Conservation (phyloP, 352 stramenopile species). For the Elongisporangium prolatum region DNA sequence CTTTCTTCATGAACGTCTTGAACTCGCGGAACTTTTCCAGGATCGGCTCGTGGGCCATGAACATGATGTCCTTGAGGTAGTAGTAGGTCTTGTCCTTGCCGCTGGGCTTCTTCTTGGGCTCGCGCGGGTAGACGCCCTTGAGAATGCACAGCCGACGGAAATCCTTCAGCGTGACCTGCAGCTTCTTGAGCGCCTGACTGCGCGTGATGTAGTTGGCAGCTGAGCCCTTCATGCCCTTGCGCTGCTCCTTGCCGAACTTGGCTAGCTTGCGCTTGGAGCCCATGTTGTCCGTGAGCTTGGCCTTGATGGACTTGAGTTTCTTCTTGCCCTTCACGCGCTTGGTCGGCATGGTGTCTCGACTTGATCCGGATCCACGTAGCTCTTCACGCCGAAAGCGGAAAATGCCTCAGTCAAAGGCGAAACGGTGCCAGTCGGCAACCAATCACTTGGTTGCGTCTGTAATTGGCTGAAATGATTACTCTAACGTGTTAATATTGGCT, state of each 20-base stretch:
- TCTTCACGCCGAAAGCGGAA: not conserved
- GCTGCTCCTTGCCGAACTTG: conserved; percentile 85
- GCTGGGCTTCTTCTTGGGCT: conserved; percentile 92
- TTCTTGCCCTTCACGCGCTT: conserved; percentile 89
- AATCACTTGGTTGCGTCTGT: conserved; percentile 17
- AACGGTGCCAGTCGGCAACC: conserved; percentile 13
- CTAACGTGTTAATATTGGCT: not conserved
- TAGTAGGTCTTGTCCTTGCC: conserved; percentile 99
- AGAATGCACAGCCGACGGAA: conserved; percentile 99
- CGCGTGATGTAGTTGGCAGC: conserved; percentile 96
- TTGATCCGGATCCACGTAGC: not conserved
- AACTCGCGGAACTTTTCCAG: conserved; percentile 98
- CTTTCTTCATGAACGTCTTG: conserved; percentile 99
- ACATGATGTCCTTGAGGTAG: conserved; percentile 99
- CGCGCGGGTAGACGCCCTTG: conserved; percentile 98
- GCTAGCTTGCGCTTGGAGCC: conserved; percentile 74
- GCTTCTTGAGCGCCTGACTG: conserved; percentile 90
- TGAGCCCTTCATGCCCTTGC: conserved; percentile 73
- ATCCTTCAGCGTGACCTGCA: conserved; percentile 97
- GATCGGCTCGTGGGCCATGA: conserved; percentile 97
- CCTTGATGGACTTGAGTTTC: conserved; percentile 89
- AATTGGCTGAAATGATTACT: conserved; percentile 19
- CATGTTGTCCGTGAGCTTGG: conserved; percentile 82
- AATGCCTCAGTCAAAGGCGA: not conserved
- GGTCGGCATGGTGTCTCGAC: conserved; percentile 57